These are phyloP conservation scores for Cubamyces lactineus DNA, from an alignment of 768 basidiomycete species.

Conservation along the genomic window DNA sequence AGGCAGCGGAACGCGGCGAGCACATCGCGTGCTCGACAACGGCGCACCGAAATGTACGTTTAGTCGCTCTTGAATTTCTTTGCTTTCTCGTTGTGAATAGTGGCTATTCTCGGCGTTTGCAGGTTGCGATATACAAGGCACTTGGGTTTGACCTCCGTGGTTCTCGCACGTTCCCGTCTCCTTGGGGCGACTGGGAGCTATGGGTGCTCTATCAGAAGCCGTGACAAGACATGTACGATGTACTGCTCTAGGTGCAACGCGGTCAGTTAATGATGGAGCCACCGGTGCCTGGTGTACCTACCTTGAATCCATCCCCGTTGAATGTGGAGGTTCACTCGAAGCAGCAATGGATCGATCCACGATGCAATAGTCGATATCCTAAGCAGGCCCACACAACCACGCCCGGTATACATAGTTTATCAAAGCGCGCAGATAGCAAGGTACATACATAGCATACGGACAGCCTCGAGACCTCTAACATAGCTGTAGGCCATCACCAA, in stretches of 20 bases:
- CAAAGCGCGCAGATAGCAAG: neutral
- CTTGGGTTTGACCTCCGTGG: constrained; percentile 5
- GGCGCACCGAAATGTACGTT: neutral
- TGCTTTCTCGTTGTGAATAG: no score
- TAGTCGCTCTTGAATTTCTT: no score
- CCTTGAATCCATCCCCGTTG: no score
- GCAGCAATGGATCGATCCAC: no score
- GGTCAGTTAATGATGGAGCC: no score
- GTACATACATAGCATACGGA: constrained; percentile 4
- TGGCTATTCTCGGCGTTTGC: neutral
- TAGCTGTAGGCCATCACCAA: constrained; percentile 1
- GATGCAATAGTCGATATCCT: no score
- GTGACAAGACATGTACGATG: neutral
- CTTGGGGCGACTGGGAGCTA: constrained; percentile 3
- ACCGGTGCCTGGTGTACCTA: no score
- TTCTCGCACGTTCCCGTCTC: neutral
- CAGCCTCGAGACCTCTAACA: neutral
- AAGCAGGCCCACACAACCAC: no score
- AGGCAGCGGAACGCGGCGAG: constrained; percentile 4
- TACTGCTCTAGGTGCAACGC: no score
- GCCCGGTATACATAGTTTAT: neutral
- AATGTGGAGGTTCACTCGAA: no score
- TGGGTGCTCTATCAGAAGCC: constrained; percentile 2
- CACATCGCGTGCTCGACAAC: constrained; percentile 4
- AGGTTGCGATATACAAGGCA: constrained; percentile 10